A percentile compares a stretch with the other conserved stretches of the same genome.
Conservation (phyloP, 345 rosid genomes). For the Hirschfeldia incana region DNA sequence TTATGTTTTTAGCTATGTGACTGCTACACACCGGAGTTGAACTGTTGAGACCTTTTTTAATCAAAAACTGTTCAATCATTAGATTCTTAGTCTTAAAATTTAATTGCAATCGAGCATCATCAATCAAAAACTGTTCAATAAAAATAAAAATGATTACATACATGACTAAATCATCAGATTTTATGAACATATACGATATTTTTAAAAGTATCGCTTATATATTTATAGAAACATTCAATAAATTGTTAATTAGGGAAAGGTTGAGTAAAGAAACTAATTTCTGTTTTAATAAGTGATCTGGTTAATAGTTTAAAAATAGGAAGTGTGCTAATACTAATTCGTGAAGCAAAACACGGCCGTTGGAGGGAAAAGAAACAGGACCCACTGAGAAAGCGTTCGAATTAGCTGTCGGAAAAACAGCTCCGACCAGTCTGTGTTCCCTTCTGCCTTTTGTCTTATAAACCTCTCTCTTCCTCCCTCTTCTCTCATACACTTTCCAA, state of each 20-base stretch:
- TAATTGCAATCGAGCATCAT: no score
- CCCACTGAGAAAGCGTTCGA: conserved; percentile 31
- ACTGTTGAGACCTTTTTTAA: no score
- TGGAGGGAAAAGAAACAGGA: conserved; percentile 22
- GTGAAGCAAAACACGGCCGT: conserved; percentile 36
- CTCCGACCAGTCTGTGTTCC: conserved; percentile 41
- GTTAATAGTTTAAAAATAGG: conserved; percentile 1
- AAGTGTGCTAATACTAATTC: conserved; percentile 6
- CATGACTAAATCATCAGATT: background rate
- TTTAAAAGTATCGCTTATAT: background rate
- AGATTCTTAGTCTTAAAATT: no score
- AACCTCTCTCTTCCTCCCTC: conserved; percentile 12
- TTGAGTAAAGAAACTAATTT: background rate
- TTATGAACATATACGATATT: background rate
- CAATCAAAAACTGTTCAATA: no score
- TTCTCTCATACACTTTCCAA: conserved; percentile 1
- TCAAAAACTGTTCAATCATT: no score
- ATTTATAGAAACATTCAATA: background rate
- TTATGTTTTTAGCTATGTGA: no score
- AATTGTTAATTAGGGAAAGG: background rate
- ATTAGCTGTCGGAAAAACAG: conserved; percentile 41
- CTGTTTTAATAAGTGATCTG: background rate
- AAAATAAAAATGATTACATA: no score
- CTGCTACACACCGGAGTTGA: no score
- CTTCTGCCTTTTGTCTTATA: conserved; percentile 2